Conservation (phyloP, 169 alveolate species). For the Plasmodium vinckei region DNA sequence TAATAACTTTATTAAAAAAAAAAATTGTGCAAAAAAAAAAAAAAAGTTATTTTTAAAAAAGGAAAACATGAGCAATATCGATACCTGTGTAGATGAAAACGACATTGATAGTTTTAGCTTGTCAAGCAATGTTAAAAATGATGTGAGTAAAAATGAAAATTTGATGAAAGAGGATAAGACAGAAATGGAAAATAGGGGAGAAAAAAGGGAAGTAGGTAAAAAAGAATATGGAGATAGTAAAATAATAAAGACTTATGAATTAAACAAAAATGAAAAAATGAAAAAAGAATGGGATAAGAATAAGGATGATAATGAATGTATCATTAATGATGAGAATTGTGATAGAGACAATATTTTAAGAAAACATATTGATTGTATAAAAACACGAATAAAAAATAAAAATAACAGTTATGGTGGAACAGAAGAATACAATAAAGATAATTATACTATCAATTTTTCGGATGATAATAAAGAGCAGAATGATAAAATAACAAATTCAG, state of each 20-base stretch:
- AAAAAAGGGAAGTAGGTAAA: too few species aligned
- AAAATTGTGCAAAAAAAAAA: constrained; percentile 5
- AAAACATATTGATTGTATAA: too few species aligned
- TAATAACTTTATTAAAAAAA: constrained; percentile 15
- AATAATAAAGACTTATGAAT: too few species aligned
- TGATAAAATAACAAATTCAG: too few species aligned
- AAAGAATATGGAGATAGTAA: too few species aligned
- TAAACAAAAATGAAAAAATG: too few species aligned
- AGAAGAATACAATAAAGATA: too few species aligned
- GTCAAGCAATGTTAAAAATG: constrained; percentile 30
- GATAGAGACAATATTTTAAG: not conserved
- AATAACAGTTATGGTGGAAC: too few species aligned
- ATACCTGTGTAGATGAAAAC: constrained; percentile 75
- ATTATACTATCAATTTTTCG: too few species aligned
- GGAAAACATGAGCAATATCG: constrained; percentile 66
- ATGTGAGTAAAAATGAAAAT: constrained; percentile 2
- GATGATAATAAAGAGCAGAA: too few species aligned
- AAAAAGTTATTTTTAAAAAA: constrained; percentile 30
- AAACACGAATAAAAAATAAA: too few species aligned
- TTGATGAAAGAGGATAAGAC: constrained; percentile 1
- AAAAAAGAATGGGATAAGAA: not conserved
- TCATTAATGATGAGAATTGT: not conserved
- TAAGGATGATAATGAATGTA: not conserved
- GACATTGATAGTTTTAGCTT: constrained; percentile 61
- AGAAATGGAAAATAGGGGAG: not conserved